These are phyloP conservation scores for Macrocybe gigantea DNA, from an alignment of 768 basidiomycete species.

Conservation along the genomic window DNA sequence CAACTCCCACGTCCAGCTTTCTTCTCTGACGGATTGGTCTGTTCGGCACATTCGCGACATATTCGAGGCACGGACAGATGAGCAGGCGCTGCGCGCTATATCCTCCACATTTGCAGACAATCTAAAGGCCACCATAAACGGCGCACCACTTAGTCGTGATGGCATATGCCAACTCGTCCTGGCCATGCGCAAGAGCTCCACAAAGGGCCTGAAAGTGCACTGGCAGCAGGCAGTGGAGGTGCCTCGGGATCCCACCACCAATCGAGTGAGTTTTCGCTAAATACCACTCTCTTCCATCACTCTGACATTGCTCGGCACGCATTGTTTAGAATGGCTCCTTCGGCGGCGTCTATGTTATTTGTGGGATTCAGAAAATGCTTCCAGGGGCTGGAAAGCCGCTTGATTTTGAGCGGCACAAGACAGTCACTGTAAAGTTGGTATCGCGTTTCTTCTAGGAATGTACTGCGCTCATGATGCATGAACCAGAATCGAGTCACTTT, in stretches of 20 bases:
- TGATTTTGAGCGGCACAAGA: slow-evolving; percentile 44
- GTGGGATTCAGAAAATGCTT: slow-evolving; percentile 35
- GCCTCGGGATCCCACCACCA: slow-evolving; percentile 29
- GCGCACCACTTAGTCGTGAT: slow-evolving; percentile 28
- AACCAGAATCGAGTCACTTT: slow-evolving; percentile 37
- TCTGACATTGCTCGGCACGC: neutral
- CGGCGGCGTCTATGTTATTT: slow-evolving; percentile 45
- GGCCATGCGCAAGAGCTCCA: slow-evolving; percentile 32
- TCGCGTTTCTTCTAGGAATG: neutral
- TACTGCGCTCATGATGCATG: neutral
- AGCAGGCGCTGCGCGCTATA: slow-evolving; percentile 35
- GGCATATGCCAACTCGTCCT: slow-evolving; percentile 37
- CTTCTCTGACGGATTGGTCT: slow-evolving; percentile 46
- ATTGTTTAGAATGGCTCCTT: slow-evolving; percentile 39
- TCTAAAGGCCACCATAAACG: slow-evolving; percentile 38
- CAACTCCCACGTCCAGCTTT: slow-evolving; percentile 17
- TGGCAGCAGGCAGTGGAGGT: slow-evolving; percentile 44
- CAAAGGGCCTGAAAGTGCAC: slow-evolving; percentile 36
- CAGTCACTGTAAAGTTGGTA: slow-evolving; percentile 43
- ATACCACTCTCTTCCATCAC: neutral
- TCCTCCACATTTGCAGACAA: slow-evolving; percentile 37
- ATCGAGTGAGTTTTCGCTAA: slow-evolving; percentile 31
- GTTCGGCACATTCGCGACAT: slow-evolving; percentile 38
- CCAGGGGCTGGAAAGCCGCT: slow-evolving; percentile 25
- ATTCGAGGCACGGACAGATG: slow-evolving; percentile 44